Evolutionary conservation across 2,329 filamentous ascomycete genomes (phyloP).

Genomic region (Paecilomyces variotii): DNA sequence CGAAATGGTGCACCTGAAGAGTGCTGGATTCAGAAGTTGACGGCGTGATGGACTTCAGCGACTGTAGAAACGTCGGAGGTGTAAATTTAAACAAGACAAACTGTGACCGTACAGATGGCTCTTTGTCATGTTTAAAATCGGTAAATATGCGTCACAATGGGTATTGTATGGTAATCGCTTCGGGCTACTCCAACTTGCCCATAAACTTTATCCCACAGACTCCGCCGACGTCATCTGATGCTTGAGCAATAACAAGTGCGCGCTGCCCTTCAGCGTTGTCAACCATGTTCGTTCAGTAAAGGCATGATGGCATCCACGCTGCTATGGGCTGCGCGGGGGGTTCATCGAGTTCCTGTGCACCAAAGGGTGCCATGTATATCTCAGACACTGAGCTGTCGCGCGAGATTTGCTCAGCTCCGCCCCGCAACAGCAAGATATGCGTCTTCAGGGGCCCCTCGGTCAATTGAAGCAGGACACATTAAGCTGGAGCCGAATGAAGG

Average conservation of each 20-base stretch:
- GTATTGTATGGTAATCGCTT: background rate
- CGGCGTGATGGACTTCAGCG: conserved; percentile 1
- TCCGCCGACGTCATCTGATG: background rate
- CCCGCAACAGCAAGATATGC: background rate
- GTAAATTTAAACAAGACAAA: conserved; percentile 27
- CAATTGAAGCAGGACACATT: conserved; percentile 58
- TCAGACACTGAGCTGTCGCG: background rate
- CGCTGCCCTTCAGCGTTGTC: background rate
- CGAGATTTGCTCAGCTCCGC: background rate
- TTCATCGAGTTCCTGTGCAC: background rate
- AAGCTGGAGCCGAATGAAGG: conserved; percentile 66
- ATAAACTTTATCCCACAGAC: background rate
- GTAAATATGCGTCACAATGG: background rate
- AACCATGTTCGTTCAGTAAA: background rate
- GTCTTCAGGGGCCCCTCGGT: background rate
- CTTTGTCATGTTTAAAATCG: background rate
- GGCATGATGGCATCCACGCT: background rate
- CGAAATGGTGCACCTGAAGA: background rate
- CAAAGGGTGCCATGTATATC: background rate
- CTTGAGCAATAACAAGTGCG: background rate
- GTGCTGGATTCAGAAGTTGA: background rate
- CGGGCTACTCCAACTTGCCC: background rate
- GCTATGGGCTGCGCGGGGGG: background rate
- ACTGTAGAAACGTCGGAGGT: conserved; percentile 1
- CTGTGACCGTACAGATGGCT: conserved; percentile 5